Base-by-base conservation (phyloP, 1,284 basidiomycete genomes). In the Puccinia sorghi region DNA sequence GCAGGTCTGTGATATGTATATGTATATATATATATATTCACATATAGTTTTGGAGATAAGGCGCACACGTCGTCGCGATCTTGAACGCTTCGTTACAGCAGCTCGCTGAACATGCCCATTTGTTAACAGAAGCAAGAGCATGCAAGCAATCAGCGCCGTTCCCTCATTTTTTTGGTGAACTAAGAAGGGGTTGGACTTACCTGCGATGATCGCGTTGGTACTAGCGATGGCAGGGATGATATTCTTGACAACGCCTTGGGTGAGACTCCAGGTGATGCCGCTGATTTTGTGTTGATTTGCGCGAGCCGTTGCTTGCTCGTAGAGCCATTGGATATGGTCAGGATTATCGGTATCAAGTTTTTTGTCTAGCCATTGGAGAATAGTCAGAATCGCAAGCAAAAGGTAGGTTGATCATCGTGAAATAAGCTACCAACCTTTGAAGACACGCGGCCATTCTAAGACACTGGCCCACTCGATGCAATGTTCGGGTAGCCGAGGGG, bases 401-500 rank as follows among this genome's bases (percentile, higher is more conserved):
- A 39, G 46, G 6, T 1, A 41, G 5, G 39, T 54, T 1, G 41
- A 50, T 54, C 32, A 32, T 32, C 32, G 37, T 52, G 7, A 25
- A 52, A 32, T 46, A 57, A 46, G 72, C 81, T 50, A n/a, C 25
- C 17, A 32, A 93, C 94, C 93, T 84, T 91, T 92, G 82, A 92
- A 91, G 0, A 94, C 90, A 48, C 90, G 89, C 4, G 96, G 96
- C 97, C 97, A 99, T 85, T 99, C 95, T 48, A 99, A 87, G n/a
- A 99, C 95, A 66, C 93, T 95, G 0, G 97, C 97, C 96, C 97
- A 99, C 86, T 99, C 97, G 84, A 99, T 98, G 84, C 97, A 99
- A 84, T 99, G 97, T 84, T 99, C 97, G 3, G 97, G 97, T 43
- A 99, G 87, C 79, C 97, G 91, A 20, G 97, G 97, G 0, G 97